A percentile compares a stretch with the other conserved stretches of the same genome.
phyloP scores from a whole-genome alignment of 768 basidiomycete species.

The Stropharia rugosoannulata region DNA sequence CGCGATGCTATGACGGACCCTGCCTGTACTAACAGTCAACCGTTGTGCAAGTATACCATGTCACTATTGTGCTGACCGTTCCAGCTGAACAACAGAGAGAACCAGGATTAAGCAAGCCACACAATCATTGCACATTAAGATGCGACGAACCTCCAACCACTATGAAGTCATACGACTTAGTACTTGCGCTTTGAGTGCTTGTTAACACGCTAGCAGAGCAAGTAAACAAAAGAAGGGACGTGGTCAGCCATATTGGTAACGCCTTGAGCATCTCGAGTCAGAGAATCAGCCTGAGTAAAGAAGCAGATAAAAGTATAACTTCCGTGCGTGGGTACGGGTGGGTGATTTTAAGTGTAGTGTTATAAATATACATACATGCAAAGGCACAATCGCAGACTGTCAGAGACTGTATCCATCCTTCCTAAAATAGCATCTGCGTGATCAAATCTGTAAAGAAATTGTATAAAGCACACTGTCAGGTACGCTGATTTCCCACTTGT shows the following conservation, averaged over 20 bases:
- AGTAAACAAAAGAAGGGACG: background rate
- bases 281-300: background rate
- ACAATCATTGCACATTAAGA: background rate
- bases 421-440: too few species aligned
- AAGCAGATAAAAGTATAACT: too few species aligned
- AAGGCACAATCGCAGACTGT: too few species aligned
- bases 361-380: too few species aligned
- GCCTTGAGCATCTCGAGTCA: background rate
- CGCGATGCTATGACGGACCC: constrained; percentile 56
- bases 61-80: constrained; percentile 14
- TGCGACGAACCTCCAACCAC: constrained; percentile 25
- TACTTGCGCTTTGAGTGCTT: background rate
- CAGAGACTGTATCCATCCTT: too few species aligned
- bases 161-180: constrained; percentile 25
- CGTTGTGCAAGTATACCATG: background rate
- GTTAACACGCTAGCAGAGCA: background rate
- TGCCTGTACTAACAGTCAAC: constrained; percentile 25
- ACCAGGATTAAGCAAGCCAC: background rate
- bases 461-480: too few species aligned
- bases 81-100: constrained; percentile 28
- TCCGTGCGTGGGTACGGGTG: too few species aligned
- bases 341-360: too few species aligned
- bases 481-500: too few species aligned
- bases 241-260: background rate
- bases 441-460: too few species aligned